Evolutionary conservation across 306 rosid species (phyloP).

Genomic region (Lablab purpureus): DNA sequence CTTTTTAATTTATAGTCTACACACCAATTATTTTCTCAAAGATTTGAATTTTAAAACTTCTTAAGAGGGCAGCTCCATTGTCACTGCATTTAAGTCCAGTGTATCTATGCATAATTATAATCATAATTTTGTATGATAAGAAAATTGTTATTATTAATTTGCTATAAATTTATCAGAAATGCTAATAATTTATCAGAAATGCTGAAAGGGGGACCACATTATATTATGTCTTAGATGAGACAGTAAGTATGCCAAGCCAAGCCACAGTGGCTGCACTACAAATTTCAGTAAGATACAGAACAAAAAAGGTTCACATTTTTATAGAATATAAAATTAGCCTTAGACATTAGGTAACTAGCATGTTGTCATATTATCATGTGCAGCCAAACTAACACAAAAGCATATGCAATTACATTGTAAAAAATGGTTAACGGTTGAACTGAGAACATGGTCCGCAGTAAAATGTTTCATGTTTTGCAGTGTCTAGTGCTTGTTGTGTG

Average conservation of each 20-base stretch:
- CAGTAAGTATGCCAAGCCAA: conserved; percentile 26
- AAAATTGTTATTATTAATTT: no score
- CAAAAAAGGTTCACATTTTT: conserved; percentile 28
- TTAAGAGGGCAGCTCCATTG: not conserved
- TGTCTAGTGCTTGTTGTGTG: conserved; percentile 4
- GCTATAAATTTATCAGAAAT: no score
- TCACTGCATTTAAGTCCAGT: not conserved
- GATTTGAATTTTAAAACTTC: not conserved
- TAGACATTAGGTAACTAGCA: conserved; percentile 2
- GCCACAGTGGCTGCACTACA: not conserved
- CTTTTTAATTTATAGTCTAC: not conserved
- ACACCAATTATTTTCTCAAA: not conserved
- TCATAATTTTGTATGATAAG: no score
- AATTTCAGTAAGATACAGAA: conserved; percentile 42
- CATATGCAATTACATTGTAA: not conserved
- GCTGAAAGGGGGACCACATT: conserved; percentile 12
- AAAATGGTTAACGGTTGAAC: conserved; percentile 7
- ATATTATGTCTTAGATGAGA: not conserved
- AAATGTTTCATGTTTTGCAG: conserved; percentile 24
- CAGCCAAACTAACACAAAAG: conserved; percentile 39
- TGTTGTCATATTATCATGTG: conserved; percentile 11
- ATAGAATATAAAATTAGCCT: conserved; percentile 5
- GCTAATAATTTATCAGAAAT: not conserved
- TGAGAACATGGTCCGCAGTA: conserved; percentile 28
- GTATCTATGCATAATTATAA: not conserved